Base-by-base conservation (phyloP, 768 basidiomycete genomes). In the Tulasnella sp. region DNA sequence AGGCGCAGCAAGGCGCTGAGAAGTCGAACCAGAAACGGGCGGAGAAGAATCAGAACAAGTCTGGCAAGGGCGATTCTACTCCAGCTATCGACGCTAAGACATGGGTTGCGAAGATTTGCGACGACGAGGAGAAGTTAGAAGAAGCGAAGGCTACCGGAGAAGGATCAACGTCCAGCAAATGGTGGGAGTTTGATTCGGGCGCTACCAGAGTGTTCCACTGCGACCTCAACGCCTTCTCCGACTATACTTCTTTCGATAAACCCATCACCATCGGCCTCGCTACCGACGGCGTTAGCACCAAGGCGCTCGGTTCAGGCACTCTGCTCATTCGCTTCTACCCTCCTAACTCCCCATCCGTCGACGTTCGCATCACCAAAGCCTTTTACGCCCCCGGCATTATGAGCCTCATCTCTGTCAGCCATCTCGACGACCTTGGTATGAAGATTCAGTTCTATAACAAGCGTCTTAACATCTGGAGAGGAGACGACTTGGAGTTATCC, bases 161-260 rank as follows among this genome's bases (percentile, higher is more conserved):
- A 11, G 7, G 1, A 1, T 0, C 11, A 2, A 1, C 73, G 0
- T 9, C 73, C 34, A 24, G 24, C 34, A 24, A 74, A 28, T 22
- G 40, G 40, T 74, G 73, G 73, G 44, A 41, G 40, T 41, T 74
- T 22, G 34, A 74, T n/a, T 74, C 73, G 5, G 73, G 73, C 12
- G 73, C 73, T 9, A 74, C 73, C 14, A n/a, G 34, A 5, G 20
- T 41, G 18, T 74, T 74, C 37, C 22, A 40, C 24, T 2, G 40
- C 5, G 28, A 74, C 44, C 8, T 41, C 4, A 9, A 31, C 2
- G 31, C 37, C 73, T 74, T 74, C 73, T 18, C 44, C 1, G 18
- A 74, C 37, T 74, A 74, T 34, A 74, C 41, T 1, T 3, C 44
- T 41, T 46, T 74, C 37, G 1, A 5, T 0, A 74, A 41, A 22